These are phyloP conservation scores for Saturnispora gosingensis DNA, from an alignment of 805 yeast genomes.

Conservation along the genomic window DNA sequence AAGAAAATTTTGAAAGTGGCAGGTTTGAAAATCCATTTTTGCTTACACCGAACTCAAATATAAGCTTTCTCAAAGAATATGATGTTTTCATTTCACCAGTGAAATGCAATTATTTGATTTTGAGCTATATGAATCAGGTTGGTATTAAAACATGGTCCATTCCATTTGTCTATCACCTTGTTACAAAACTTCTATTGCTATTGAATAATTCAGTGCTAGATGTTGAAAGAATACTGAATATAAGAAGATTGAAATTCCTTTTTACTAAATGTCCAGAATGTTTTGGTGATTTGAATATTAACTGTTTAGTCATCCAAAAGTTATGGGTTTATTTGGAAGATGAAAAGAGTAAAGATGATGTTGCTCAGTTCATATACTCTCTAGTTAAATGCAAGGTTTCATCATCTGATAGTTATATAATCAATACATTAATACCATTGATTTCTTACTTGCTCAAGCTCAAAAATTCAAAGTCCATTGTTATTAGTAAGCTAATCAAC, in stretches of 20 bases:
- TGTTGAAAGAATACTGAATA: constrained; percentile 18
- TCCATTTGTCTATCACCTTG: constrained; percentile 29
- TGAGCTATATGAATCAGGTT: constrained; percentile 6
- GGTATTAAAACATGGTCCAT: constrained; percentile 28
- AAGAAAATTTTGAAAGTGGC: neutral
- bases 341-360: constrained; percentile 20
- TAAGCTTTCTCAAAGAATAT: constrained; percentile 13
- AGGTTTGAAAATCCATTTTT: neutral
- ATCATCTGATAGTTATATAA: constrained; percentile 3
- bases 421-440: constrained; percentile 17
- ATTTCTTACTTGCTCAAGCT: constrained; percentile 4
- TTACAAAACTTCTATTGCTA: constrained; percentile 25
- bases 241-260: constrained; percentile 33
- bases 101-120: constrained; percentile 8
- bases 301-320: constrained; percentile 5
- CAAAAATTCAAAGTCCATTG: neutral
- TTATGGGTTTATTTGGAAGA: constrained; percentile 15
- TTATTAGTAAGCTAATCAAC: neutral
- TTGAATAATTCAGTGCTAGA: constrained; percentile 18
- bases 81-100: constrained; percentile 12
- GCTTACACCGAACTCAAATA: neutral
- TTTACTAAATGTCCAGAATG: constrained; percentile 21
- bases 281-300: constrained; percentile 16
- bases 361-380: constrained; percentile 19
- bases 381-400: constrained; percentile 11